Evolutionary conservation across 2,329 filamentous ascomycete species (phyloP).

Genomic region (Fusarium verticillioides): DNA sequence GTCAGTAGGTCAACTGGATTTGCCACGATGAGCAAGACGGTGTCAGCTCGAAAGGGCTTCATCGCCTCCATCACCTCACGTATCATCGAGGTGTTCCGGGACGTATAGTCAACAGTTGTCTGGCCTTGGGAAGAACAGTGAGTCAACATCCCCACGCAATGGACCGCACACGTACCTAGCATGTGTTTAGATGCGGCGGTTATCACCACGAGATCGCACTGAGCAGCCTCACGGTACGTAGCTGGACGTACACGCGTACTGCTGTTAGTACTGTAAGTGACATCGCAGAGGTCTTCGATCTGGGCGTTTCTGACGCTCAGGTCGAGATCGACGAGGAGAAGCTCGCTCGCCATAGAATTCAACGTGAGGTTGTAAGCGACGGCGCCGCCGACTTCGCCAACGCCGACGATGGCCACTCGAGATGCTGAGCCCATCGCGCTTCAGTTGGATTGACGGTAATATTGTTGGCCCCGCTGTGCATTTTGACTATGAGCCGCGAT

Average conservation of each 20-base stretch:
- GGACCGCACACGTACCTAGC: slow-evolving; percentile 37
- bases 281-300: slow-evolving; percentile 64
- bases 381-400: slow-evolving; percentile 62
- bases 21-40: slow-evolving; percentile 62
- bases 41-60: slow-evolving; percentile 58
- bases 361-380: slow-evolving; percentile 63
- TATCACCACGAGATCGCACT: slow-evolving; percentile 65
- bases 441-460: too few relatives aligned
- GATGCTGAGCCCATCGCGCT: background rate
- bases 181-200: slow-evolving; percentile 63
- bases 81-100: slow-evolving; percentile 60
- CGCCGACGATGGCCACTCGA: slow-evolving; percentile 60
- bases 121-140: slow-evolving; percentile 19
- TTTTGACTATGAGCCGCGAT: background rate
- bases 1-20: slow-evolving; percentile 67
- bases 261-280: slow-evolving; percentile 56
- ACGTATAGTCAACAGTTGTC: slow-evolving; percentile 36
- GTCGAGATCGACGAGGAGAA: slow-evolving; percentile 65
- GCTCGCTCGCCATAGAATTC: slow-evolving; percentile 59
- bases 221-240: slow-evolving; percentile 59
- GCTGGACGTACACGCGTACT: slow-evolving; percentile 57
- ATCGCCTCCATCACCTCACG: slow-evolving; percentile 59
- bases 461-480: background rate
- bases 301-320: slow-evolving; percentile 58
- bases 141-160: background rate